Evolutionary conservation across 345 rosid genomes (phyloP).

Genomic region (Populus euphratica): DNA sequence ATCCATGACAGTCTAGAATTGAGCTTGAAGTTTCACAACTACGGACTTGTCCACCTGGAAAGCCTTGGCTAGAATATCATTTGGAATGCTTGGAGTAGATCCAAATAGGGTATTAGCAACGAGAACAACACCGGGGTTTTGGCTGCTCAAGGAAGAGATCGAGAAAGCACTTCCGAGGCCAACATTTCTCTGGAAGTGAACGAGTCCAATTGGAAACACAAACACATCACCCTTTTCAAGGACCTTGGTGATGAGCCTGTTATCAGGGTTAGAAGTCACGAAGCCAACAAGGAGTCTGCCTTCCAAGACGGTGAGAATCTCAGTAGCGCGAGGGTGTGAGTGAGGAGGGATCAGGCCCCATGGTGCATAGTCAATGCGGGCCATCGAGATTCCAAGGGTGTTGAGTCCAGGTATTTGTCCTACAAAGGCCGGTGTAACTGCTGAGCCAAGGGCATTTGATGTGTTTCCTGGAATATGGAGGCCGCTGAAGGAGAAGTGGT

Average conservation of each 20-base stretch:
- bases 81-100: constrained; percentile 13
- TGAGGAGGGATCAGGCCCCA: too few relatives aligned
- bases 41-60: constrained; percentile 24
- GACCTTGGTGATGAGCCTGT: constrained; percentile 25
- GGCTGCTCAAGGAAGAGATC: constrained; percentile 19
- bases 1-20: not conserved
- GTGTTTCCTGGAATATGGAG: too few relatives aligned
- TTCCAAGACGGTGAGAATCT: constrained; percentile 16
- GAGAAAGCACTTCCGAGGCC: constrained; percentile 11
- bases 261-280: constrained; percentile 27
- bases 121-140: constrained; percentile 24
- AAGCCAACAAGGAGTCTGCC: constrained; percentile 26
- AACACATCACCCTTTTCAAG: constrained; percentile 20
- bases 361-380: too few relatives aligned
- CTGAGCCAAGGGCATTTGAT: too few relatives aligned
- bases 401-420: too few relatives aligned
- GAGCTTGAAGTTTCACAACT: not conserved
- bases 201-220: constrained; percentile 23
- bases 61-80: constrained; percentile 26
- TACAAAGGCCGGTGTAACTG: too few relatives aligned
- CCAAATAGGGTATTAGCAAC: constrained; percentile 27
- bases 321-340: too few relatives aligned
- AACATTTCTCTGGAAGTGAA: constrained; percentile 25
- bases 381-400: not conserved
- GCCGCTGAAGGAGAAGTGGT: too few relatives aligned